These are phyloP conservation scores for Tetraselmis striata DNA, from an alignment of 139 green algal species.

Conservation along the genomic window DNA sequence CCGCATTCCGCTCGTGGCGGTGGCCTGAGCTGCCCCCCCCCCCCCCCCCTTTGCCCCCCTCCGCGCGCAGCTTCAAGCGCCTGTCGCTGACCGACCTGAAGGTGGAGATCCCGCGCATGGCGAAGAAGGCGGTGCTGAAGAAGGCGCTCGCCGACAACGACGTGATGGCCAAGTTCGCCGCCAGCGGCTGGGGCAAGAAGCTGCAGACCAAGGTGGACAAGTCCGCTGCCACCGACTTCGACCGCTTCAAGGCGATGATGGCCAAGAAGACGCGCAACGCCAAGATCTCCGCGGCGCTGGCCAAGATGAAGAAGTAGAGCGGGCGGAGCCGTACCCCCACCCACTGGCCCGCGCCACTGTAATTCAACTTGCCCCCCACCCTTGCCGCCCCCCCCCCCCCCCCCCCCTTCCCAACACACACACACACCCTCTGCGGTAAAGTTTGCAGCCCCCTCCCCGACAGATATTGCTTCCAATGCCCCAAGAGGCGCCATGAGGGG, in stretches of 20 bases:
- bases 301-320: neutral
- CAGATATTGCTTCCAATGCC: no score
- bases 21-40: no score
- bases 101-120: conserved; percentile 80
- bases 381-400: no score
- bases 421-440: no score
- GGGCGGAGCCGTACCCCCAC: no score
- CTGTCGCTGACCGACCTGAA: conserved; percentile 90
- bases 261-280: conserved; percentile 50
- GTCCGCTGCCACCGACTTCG: conserved; percentile 80
- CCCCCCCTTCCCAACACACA: no score
- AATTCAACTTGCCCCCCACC: no score
- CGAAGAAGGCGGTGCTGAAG: conserved; percentile 82
- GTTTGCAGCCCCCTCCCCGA: no score
- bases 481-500: no score
- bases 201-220: conserved; percentile 61
- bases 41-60: neutral
- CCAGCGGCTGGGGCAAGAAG: conserved; percentile 84
- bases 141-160: conserved; percentile 65
- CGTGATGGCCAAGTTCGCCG: conserved; percentile 78
- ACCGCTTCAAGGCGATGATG: conserved; percentile 81
- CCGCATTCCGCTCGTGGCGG: no score
- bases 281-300: neutral
- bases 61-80: conserved; percentile 75
- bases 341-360: no score